Conservation (phyloP, 1,284 basidiomycete genomes). For the Ganoderma resinaceum region DNA sequence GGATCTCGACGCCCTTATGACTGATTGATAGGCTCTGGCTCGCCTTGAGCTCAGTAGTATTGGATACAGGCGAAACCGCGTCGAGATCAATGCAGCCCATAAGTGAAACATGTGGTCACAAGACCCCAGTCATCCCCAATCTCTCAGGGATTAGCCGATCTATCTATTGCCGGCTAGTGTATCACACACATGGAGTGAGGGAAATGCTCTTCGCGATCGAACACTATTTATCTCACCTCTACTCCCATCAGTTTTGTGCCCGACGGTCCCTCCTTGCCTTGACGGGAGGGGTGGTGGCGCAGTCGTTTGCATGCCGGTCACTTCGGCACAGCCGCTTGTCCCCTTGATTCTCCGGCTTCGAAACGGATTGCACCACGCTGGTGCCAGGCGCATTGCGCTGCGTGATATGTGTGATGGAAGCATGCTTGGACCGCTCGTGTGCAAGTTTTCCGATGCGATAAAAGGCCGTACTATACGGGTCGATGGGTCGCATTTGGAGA, state of each 20-base stretch:
- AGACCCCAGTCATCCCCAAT: background rate
- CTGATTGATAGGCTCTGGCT: background rate
- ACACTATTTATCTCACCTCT: background rate
- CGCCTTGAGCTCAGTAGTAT: background rate
- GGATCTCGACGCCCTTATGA: background rate
- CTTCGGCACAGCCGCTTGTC: background rate
- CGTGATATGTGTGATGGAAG: background rate
- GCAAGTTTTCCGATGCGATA: background rate
- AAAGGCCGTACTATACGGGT: background rate
- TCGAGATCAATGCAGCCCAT: too few relatives aligned
- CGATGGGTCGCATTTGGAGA: background rate
- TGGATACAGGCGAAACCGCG: too few relatives aligned
- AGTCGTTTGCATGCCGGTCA: too few relatives aligned
- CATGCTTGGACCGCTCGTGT: background rate
- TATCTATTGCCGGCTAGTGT: background rate
- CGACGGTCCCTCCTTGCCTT: too few relatives aligned
- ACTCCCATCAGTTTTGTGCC: too few relatives aligned
- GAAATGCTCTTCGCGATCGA: background rate
- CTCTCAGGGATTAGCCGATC: background rate
- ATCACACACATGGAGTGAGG: background rate
- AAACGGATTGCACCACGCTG: too few relatives aligned
- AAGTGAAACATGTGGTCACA: background rate
- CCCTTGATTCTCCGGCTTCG: too few relatives aligned
- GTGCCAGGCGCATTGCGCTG: too few relatives aligned
- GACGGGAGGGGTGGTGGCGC: too few relatives aligned